Percentiles rank a stretch among this genome's conserved stretches.
These are phyloP conservation scores for Cymodocea nodosa DNA, from an alignment of 116 monocot genomes.

Conservation along the genomic window DNA sequence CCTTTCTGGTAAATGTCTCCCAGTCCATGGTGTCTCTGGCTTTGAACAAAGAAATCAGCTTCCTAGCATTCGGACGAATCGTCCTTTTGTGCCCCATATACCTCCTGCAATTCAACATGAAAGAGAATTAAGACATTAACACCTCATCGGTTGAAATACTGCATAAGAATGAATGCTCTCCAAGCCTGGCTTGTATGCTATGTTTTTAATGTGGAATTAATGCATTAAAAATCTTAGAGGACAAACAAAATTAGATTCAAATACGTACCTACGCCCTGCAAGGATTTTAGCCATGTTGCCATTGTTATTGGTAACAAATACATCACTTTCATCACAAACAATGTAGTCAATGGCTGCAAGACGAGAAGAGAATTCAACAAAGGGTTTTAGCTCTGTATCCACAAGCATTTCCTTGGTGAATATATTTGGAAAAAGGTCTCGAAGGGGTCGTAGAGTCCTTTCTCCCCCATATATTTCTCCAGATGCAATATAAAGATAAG, in stretches of 20 bases:
- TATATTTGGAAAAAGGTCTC: slow-evolving; percentile 57
- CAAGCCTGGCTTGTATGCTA: not conserved
- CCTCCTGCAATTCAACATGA: slow-evolving; percentile 36
- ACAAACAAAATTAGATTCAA: not conserved
- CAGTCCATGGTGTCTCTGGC: slow-evolving; percentile 39
- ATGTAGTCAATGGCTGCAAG: slow-evolving; percentile 75
- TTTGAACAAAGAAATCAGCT: slow-evolving; percentile 54
- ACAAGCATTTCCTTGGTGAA: slow-evolving; percentile 64
- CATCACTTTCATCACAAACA: slow-evolving; percentile 68
- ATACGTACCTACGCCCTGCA: slow-evolving; percentile 53
- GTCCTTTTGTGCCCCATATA: slow-evolving; percentile 92
- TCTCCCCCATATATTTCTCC: slow-evolving; percentile 81
- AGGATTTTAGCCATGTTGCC: slow-evolving; percentile 90
- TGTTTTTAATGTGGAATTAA: not conserved
- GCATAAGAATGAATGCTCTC: not conserved
- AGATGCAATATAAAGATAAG: slow-evolving; percentile 67
- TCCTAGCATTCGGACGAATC: slow-evolving; percentile 84
- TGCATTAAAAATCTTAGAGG: not conserved
- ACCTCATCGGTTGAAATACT: not conserved
- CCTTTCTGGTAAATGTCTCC: slow-evolving; percentile 49
- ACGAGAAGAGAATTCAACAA: slow-evolving; percentile 46
- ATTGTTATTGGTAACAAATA: slow-evolving; percentile 75
- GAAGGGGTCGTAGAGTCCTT: slow-evolving; percentile 49
- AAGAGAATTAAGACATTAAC: not conserved
- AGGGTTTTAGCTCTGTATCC: slow-evolving; percentile 35